Base-by-base conservation (phyloP, 1,139 yeast species). In the Chernovozyma aurita region DNA sequence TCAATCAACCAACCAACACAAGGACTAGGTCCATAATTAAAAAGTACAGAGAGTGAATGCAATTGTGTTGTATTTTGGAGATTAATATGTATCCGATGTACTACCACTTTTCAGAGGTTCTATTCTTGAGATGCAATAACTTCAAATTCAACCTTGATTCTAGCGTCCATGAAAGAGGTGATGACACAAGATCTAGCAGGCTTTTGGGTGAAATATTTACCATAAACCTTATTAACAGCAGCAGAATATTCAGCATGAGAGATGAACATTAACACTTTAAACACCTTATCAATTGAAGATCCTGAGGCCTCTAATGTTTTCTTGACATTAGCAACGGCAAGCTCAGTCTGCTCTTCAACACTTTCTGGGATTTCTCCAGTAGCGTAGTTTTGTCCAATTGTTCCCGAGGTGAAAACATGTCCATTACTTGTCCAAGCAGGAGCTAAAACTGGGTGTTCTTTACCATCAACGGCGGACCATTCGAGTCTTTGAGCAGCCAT, bases 121-220 rank as follows among this genome's bases (percentile, higher is more conserved):
- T n/a, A n/a, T n/a, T 58, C 60, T 25, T 47, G 38, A n/a, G 59
- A 44, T 4, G 67, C 68, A 44, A 62, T 54, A 9, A 58, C 66
- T 42, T 63, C 68, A 37, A 63, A 47, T 37, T 63, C 68, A 14
- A 60, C 61, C 44, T 61, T 61, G 37, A 63, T 55, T 17, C 56
- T 40, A 8, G 65, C 56, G 37, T 63, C 65, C 65, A 61, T 63
- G 43, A 63, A 63, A 3, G 57, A 58, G 20, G 47, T 67, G 43
- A 73, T 63, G 21, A 76, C 69, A 50, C 80, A 75, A 35, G 76
- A 67, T 56, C 83, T 63, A 21, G 77, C 74, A n/a, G 83, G 83
- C 49, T 65, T 64, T 36, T 64, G 63, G 3, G 63, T 57, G 52
- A 76, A 72, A 50, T 68, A 60, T 44, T 65, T 58, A 18, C 61